These are phyloP conservation scores for Polytrichum formosum DNA, from an alignment of 225 moss, liverwort and hornwort species.

Conservation along the genomic window DNA sequence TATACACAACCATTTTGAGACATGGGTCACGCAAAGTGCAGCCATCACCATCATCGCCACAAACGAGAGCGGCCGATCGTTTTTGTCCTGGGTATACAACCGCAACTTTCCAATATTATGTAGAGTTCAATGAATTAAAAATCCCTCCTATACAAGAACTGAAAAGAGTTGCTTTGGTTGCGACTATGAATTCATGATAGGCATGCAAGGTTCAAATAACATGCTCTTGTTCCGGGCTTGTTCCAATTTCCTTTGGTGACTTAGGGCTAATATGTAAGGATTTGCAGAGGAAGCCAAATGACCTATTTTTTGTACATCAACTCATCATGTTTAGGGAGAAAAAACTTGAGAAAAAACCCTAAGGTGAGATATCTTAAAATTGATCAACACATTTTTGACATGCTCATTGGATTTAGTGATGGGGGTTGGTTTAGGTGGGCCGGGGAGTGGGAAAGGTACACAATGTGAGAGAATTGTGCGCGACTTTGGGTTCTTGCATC, in stretches of 20 bases:
- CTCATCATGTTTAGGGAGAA: background rate
- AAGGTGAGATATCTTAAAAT: background rate
- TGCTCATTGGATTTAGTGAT: background rate
- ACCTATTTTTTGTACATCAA: background rate
- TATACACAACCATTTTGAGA: background rate
- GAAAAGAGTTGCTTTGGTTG: background rate
- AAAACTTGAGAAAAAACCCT: background rate
- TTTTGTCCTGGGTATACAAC: slow-evolving; percentile 37
- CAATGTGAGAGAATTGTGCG: slow-evolving; percentile 80
- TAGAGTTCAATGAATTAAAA: no score
- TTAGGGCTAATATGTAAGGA: no score
- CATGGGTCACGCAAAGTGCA: background rate
- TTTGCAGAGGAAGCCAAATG: background rate
- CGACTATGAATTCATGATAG: background rate
- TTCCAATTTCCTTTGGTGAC: no score
- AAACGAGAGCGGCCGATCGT: slow-evolving; percentile 31
- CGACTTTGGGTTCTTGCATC: slow-evolving; percentile 81
- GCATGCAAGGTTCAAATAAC: background rate
- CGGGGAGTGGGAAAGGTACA: slow-evolving; percentile 91
- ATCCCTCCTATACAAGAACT: background rate
- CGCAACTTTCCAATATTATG: background rate
- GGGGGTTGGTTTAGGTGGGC: slow-evolving; percentile 55
- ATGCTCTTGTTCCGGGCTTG: no score
- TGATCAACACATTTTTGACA: background rate
- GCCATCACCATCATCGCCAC: slow-evolving; percentile 42